Base-by-base conservation (phyloP, 805 yeast species). In the Metschnikowia peoriensis region DNA sequence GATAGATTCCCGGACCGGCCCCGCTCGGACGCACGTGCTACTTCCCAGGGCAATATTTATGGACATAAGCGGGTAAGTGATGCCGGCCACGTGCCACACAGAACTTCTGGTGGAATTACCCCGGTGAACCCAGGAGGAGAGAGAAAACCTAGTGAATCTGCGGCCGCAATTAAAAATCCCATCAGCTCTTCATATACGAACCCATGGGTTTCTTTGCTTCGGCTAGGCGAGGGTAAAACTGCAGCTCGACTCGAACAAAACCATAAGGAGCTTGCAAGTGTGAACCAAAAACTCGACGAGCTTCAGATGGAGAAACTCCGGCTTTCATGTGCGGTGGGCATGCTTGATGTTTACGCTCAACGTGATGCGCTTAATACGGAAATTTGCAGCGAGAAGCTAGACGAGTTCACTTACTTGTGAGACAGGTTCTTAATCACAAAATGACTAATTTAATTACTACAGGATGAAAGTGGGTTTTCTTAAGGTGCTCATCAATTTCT, bases 371-470 rank as follows among this genome's bases (percentile, higher is more conserved):
- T 72, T 38, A 67, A 70, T 52, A 75, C 67, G 7, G 67, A 67
- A 48, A 47, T 72, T n/a, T 66, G 75, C 34, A 76, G 67, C 42
- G 84, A 81, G 54, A 79, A 78, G 58, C 66, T 81, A 41, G 84
- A 79, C 55, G 79, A 79, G 52, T 70, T 80, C 65, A 67, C 78
- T 27, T 73, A 73, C 53, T 57, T 73, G 47, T 76, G 57, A 29
- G 42, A 16, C 15, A 42, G 29, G 4, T 16, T 14, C 7, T 9
- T 17, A 14, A 4, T 38, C 10, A 16, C 12, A 34, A 14, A 34
- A 34, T 34, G 12, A 14, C 29, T 10, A 17, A 6, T 17, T 22
- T 16, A 10, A 2, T 40, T 22, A 22, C 22, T 22, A 22, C 22
- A 22, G 2, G 22, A 4, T 22, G 22, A 22, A 4, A 22, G 22